Base-by-base conservation (phyloP, 2,329 filamentous ascomycete species). In the Trichoderma pleuroti region DNA sequence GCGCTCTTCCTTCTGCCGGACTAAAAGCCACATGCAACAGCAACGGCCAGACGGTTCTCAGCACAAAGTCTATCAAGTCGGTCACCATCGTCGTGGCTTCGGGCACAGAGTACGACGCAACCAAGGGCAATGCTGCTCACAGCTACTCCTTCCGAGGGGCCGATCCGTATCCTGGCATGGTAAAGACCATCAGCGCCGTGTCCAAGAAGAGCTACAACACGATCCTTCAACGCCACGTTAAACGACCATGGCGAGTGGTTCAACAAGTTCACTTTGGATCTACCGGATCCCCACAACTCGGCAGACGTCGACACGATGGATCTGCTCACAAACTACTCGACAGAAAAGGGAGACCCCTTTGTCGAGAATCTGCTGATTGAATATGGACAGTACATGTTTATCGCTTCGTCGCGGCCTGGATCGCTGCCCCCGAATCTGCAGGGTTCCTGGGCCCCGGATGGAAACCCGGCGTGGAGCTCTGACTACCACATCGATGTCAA, bases 401-500 rank as follows among this genome's bases (percentile, higher is more conserved):
- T 90, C 60, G 83, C 84, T 0, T 86, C 85, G 1, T 87, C 85
- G 3, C 81, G 87, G 4, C 76, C 80, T 0, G 84, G 83, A 42
- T 83, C 82, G 0, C 80, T 90, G 0, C 87, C 87, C 0, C 81
- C 87, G 0, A 89, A 89, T 70, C 80, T 90, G 0, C 86, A 87
- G 74, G 87, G 88, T 0, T 81, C 81, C n/a, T 90, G 87, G 88
- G 84, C 82, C 7, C 82, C 86, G 59, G 76, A 80, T 1, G 75
- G 85, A 42, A 77, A 73, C 67, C 73, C 78, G 34, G 72, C 75
- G 26, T 74, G 87, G 87, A 82, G 83, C n/a, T 83, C 80, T 1
- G 86, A 89, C 72, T 90, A 88, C 68, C 86, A 88, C 68, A 80
- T 83, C 49, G 86, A 90, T 72, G 88, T 90, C 74, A 89, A 89